Base-by-base conservation (phyloP, 371 early-diverging fungal species). In the Mucor racemosus region DNA sequence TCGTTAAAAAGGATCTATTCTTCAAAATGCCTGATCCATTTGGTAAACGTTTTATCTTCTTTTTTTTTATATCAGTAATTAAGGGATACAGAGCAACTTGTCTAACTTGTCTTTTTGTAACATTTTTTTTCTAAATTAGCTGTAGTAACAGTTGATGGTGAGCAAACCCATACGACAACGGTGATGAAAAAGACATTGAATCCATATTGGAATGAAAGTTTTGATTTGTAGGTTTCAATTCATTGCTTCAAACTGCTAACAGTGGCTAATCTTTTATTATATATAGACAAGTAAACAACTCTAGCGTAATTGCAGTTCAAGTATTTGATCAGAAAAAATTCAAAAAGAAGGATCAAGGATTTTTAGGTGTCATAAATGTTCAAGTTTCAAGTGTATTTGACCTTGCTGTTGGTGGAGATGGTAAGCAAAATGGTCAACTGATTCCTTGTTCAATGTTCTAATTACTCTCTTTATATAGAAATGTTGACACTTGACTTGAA, bases 251-350 rank as follows among this genome's bases (percentile, higher is more conserved):
- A 26, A 26, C 1, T 26, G 3, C 3, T 3, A 1, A 26, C 1
- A 26, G 3, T 26, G 26, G 26, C 26, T 26, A 26, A 26, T 26
- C 1, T 26, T 26, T 26, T 26, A 26, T 26, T 26, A 26, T 26
- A 26, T 26, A 26, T 78, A 92, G 92, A 53, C 83, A 83, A 75
- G 93, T 92, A 33, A 86, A 86, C 9, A 89, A 89, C 75, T 78
- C 81, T 69, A 93, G 94, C 68, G 90, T 95, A 10, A 85, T 97
- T 60, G 91, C 96, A 10, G 91, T 97, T 35, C 97, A 98, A 80
- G 92, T 98, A 40, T 98, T 97, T 84, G 99, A 98, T 75, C 97
- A 97, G 84, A 89, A 92, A 75, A 95, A 95, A 75, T 97, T 94
- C 79, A 96, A 95, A 81, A 95, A 93, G 85, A 92, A 90, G 73